A percentile compares a stretch with the other conserved stretches of the same genome.
Conservation (phyloP, 1,284 basidiomycete species). For the Singerocomus inundabilis region DNA sequence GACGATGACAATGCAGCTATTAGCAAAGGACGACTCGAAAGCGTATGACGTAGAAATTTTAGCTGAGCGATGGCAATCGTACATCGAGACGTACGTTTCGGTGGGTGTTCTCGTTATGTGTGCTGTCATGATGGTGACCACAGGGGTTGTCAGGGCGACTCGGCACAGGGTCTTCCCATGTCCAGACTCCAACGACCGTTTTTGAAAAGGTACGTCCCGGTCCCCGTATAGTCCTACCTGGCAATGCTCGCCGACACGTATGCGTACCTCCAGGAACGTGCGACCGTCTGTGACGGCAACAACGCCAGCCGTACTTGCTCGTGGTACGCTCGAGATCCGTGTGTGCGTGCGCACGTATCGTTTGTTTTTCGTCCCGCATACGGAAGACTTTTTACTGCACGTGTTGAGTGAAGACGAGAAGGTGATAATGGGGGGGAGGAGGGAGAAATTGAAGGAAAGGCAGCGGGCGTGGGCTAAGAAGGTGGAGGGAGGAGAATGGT, state of each 20-base stretch:
- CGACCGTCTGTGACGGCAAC: constrained; percentile 35
- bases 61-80: constrained; percentile 84
- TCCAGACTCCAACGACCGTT: constrained; percentile 67
- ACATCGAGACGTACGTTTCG: constrained; percentile 86
- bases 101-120: constrained; percentile 43
- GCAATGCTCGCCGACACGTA: neutral
- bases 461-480: constrained; percentile 17
- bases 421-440: constrained; percentile 1
- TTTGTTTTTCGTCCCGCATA: constrained; percentile 76
- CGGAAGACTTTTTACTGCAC: constrained; percentile 64
- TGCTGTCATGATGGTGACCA: neutral
- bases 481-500: constrained; percentile 20
- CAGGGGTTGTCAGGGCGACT: constrained; percentile 43
- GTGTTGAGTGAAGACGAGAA: constrained; percentile 12
- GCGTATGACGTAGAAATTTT: constrained; percentile 83
- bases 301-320: constrained; percentile 47
- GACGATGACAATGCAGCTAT: constrained; percentile 79
- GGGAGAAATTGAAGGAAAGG: constrained; percentile 4
- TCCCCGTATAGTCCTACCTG: too few species aligned
- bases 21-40: constrained; percentile 87
- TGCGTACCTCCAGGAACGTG: constrained; percentile 41
- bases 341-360: constrained; percentile 82
- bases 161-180: constrained; percentile 49
- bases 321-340: constrained; percentile 73
- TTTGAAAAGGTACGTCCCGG: constrained; percentile 60